Conservation (phyloP, 768 basidiomycete genomes). For the Boletus rubropictus region DNA sequence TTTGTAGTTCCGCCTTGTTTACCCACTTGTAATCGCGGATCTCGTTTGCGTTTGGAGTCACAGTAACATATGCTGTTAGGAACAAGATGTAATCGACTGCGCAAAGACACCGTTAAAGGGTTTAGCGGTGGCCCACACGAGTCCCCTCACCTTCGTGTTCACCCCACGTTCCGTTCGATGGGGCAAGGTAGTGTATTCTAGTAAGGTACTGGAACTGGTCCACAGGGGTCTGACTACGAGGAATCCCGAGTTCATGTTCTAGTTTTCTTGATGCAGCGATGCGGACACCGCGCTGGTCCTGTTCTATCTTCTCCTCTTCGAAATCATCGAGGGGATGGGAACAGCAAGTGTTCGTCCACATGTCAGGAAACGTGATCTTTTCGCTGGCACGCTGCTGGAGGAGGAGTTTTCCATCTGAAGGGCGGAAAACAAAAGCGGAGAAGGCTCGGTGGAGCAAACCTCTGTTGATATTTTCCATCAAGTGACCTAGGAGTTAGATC, state of each 20-base stretch:
- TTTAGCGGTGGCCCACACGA: neutral
- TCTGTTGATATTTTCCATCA: slow-evolving; percentile 94
- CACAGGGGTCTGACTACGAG: slow-evolving; percentile 63
- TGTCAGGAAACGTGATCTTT: slow-evolving; percentile 98
- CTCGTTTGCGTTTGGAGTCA: slow-evolving; percentile 82
- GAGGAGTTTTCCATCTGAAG: slow-evolving; percentile 86
- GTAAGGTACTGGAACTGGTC: slow-evolving; percentile 93
- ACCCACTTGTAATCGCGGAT: slow-evolving; percentile 90
- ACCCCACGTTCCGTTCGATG: slow-evolving; percentile 89
- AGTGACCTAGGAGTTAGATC: slow-evolving; percentile 51
- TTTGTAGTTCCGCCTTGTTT: slow-evolving; percentile 79
- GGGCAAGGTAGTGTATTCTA: slow-evolving; percentile 95
- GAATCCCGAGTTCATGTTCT: slow-evolving; percentile 95
- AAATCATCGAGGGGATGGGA: slow-evolving; percentile 95
- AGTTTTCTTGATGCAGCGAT: slow-evolving; percentile 93
- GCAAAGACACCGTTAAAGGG: slow-evolving; percentile 8
- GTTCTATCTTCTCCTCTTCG: slow-evolving; percentile 71
- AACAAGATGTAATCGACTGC: slow-evolving; percentile 98
- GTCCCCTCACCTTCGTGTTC: slow-evolving; percentile 84
- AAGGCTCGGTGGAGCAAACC: slow-evolving; percentile 96
- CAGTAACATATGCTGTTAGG: slow-evolving; percentile 80
- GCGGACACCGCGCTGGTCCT: slow-evolving; percentile 76
- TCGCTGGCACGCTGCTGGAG: slow-evolving; percentile 94
- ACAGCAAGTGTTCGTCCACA: slow-evolving; percentile 99
- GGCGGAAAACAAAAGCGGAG: slow-evolving; percentile 94